Percentiles rank a stretch among this genome's conserved stretches.
Evolutionary conservation across 2,329 filamentous ascomycete species (phyloP).

Genomic region (Penicillium paneum): DNA sequence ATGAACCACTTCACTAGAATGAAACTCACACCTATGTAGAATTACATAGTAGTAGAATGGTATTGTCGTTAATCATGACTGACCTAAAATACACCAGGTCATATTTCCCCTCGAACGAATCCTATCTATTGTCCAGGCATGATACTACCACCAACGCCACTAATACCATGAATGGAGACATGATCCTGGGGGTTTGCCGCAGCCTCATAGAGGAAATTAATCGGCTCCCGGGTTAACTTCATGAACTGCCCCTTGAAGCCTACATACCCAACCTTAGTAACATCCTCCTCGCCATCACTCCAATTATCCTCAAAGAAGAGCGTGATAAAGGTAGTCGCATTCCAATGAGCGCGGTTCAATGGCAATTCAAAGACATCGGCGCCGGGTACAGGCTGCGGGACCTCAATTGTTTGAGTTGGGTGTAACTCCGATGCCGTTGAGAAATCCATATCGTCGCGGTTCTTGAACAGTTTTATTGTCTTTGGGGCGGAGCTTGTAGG

Average conservation of each 20-base stretch:
- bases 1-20: not conserved
- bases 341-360: constrained; percentile 84
- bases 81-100: not conserved
- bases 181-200: constrained; percentile 91
- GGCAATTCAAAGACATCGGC: constrained; percentile 76
- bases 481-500: constrained; percentile 67
- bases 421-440: constrained; percentile 64
- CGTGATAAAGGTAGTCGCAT: constrained; percentile 73
- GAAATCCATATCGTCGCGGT: constrained; percentile 86
- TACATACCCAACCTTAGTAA: constrained; percentile 74
- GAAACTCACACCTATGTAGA: not conserved
- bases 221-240: constrained; percentile 74
- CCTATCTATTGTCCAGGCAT: constrained; percentile 42
- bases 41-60: not conserved
- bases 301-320: constrained; percentile 95
- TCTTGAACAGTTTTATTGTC: constrained; percentile 83
- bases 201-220: constrained; percentile 87
- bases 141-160: constrained; percentile 37
- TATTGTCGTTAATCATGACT: constrained; percentile 5
- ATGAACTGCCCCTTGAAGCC: constrained; percentile 96
- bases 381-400: constrained; percentile 64
- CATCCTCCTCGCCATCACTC: constrained; percentile 72
- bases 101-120: not conserved
- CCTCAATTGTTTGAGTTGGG: constrained; percentile 71
- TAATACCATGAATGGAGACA: constrained; percentile 46